Evolutionary conservation across 441 rosid species (phyloP).

Genomic region (Aleurites moluccanus): DNA sequence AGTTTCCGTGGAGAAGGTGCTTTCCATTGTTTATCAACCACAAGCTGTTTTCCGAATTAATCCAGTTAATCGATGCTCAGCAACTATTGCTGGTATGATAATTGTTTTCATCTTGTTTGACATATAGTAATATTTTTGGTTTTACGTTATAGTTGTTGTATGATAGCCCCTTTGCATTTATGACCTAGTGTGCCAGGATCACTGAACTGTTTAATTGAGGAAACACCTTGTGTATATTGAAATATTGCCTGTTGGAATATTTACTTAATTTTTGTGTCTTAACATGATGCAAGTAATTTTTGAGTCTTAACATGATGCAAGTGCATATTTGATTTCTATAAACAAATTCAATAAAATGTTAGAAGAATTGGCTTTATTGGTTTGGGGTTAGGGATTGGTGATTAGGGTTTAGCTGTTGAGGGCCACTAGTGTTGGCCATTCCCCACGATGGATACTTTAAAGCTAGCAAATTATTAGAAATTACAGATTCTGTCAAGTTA

Average conservation of each 20-base stretch:
- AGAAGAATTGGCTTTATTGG: too few relatives aligned
- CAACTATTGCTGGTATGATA: constrained; percentile 81
- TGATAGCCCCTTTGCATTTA: too few relatives aligned
- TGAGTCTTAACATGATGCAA: not conserved
- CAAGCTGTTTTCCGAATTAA: constrained; percentile 95
- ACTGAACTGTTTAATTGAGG: not conserved
- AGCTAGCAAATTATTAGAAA: not conserved
- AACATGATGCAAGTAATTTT: too few relatives aligned
- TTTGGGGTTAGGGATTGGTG: not conserved
- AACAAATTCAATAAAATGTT: not conserved
- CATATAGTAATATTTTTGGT: not conserved
- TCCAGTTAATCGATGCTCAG: constrained; percentile 84
- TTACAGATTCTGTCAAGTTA: not conserved
- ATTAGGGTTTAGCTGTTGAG: not conserved
- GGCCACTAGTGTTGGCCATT: not conserved
- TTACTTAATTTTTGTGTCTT: not conserved
- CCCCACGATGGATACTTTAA: not conserved
- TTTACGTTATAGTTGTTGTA: not conserved
- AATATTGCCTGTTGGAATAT: not conserved
- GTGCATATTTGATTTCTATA: not conserved
- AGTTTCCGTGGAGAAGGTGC: constrained; percentile 97
- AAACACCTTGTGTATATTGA: not conserved
- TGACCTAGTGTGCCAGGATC: not conserved
- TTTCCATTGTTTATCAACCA: constrained; percentile 87
- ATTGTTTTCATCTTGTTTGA: not conserved